phyloP scores from a whole-genome alignment of 2,329 filamentous ascomycete genomes.

The Beauveria bassiana region DNA sequence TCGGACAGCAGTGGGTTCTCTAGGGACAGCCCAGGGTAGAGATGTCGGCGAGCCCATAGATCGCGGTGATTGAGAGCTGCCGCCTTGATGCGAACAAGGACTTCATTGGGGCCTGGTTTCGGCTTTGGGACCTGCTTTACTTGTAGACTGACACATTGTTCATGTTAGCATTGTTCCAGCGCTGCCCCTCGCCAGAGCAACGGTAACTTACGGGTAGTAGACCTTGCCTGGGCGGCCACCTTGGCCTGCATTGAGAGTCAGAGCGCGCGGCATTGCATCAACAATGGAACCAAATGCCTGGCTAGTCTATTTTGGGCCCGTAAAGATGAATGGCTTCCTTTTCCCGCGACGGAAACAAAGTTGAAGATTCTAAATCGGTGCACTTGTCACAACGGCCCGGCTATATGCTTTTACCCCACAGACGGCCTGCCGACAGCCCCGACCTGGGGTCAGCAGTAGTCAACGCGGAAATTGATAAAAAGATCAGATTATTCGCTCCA shows the following conservation, averaged over 20 bases:
- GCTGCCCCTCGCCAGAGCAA: background rate
- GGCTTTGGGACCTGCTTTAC: constrained; percentile 56
- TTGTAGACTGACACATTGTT: constrained; percentile 37
- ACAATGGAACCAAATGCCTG: background rate
- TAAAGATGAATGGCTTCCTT: no score
- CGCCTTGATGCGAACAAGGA: constrained; percentile 69
- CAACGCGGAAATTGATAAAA: background rate
- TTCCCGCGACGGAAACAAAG: background rate
- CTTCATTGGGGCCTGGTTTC: constrained; percentile 54
- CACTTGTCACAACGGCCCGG: background rate
- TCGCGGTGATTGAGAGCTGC: constrained; percentile 91
- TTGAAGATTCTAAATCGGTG: background rate
- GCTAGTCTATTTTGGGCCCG: no score
- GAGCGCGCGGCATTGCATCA: constrained; percentile 41
- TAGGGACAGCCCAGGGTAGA: constrained; percentile 83
- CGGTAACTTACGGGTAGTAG: constrained; percentile 60
- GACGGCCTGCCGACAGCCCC: background rate
- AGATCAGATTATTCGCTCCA: background rate
- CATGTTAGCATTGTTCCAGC: background rate
- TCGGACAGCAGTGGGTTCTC: constrained; percentile 73
- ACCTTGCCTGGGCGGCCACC: constrained; percentile 76
- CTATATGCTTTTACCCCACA: background rate
- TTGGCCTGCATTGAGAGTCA: constrained; percentile 61
- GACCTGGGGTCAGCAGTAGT: background rate
- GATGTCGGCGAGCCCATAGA: constrained; percentile 83